Base-by-base conservation (phyloP, 345 rosid genomes). In the Aethionema arabicum region DNA sequence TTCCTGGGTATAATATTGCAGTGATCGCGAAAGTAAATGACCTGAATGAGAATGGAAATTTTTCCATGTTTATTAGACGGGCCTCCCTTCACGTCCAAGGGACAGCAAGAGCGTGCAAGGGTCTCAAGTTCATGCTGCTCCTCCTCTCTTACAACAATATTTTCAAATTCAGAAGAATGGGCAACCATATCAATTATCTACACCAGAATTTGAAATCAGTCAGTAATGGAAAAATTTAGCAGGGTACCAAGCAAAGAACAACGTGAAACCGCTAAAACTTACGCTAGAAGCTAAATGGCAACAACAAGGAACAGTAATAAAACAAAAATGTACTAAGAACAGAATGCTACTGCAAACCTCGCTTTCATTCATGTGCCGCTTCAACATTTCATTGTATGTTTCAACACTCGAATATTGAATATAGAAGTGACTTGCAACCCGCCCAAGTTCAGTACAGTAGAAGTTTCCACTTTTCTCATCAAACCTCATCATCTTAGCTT, bases 401-500 rank as follows among this genome's bases (percentile, higher is more conserved):
- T 92, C 96, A 42, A 92, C 98, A 71, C 96, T 92, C 45, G 98
- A 85, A 77, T 92, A 92, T 50, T 92, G 96, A 61, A 92, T 92
- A 65, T 92, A 92, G 70, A 92, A 92, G 81, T 92, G 96, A 78
- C 98, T 92, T 35, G 98, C 95, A 77, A 92, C 91, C 54, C 98
- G 96, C 51, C 98, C 98, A 72, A 92, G 96, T 76, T 92, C 98
- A 14, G 96, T 92, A 55, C 98, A 92, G 66, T 89, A 89, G 70
- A 89, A 92, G 63, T 92, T 92, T 71, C 96, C 98, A 82, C 93
- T 89, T 81, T 92, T 92, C 77, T 92, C 98, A 76, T 92, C 93
- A 75, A 92, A 92, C 61, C 96, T 82, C 98, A 92, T 92, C 98
- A 92, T 92, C 78, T 92, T 92, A 57, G 98, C 98, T 72, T 82